These are phyloP conservation scores for Cyberlindnera mississippiensis DNA, from an alignment of 805 yeast species.

Conservation along the genomic window DNA sequence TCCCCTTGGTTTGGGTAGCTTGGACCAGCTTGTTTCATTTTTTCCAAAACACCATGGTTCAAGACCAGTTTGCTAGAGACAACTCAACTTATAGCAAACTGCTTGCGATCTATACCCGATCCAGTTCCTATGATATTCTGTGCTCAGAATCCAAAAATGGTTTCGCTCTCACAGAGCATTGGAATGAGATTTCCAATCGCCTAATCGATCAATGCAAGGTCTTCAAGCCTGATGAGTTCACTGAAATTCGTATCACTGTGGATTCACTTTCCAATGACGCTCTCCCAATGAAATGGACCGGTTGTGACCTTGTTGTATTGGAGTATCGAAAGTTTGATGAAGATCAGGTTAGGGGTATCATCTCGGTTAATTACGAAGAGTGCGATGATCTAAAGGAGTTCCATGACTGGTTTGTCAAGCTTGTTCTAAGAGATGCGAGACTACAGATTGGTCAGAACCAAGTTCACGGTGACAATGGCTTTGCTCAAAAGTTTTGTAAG, in stretches of 20 bases:
- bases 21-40: too few species aligned
- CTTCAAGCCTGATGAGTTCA: not conserved
- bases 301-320: slow-evolving; percentile 26
- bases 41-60: slow-evolving; percentile 3
- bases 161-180: slow-evolving; percentile 27
- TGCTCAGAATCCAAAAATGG: slow-evolving; percentile 32
- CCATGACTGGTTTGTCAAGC: slow-evolving; percentile 36
- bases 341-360: slow-evolving; percentile 35
- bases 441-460: slow-evolving; percentile 18
- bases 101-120: slow-evolving; percentile 35
- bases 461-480: slow-evolving; percentile 10
- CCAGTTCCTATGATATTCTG: slow-evolving; percentile 16
- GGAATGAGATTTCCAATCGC: slow-evolving; percentile 19
- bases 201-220: not conserved
- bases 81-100: slow-evolving; percentile 38
- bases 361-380: slow-evolving; percentile 30
- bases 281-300: slow-evolving; percentile 11
- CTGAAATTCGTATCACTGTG: not conserved
- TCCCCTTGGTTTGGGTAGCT: too few species aligned
- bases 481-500: slow-evolving; percentile 34
- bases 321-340: slow-evolving; percentile 30
- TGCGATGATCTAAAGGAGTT: slow-evolving; percentile 17
- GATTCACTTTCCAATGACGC: not conserved
- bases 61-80: slow-evolving; percentile 11
- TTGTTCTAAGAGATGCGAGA: slow-evolving; percentile 34